Evolutionary conservation across 176 grass and related monocot species (phyloP).

Genomic region (Hordeum vulgare): DNA sequence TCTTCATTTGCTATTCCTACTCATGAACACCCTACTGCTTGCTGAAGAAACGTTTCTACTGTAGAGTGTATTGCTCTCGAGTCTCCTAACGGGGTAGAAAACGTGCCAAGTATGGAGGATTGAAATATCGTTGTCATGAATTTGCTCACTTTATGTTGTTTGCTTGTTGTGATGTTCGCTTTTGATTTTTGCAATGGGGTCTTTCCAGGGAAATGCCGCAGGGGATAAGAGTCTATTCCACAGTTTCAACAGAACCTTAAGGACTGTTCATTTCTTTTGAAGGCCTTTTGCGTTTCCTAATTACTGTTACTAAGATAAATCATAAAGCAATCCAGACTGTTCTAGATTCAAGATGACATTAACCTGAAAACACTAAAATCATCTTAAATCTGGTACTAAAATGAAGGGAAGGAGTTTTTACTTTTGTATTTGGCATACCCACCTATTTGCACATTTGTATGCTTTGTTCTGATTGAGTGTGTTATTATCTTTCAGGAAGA

Average conservation of each 20-base stretch:
- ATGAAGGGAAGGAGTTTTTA: neutral
- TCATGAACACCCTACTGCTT: neutral
- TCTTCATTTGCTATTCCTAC: neutral
- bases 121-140: neutral
- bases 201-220: neutral
- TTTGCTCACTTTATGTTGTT: neutral
- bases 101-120: neutral
- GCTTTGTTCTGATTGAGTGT: constrained; percentile 1
- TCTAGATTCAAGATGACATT: neutral
- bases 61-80: neutral
- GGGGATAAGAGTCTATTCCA: neutral
- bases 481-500: constrained; percentile 59
- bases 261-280: neutral
- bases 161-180: neutral
- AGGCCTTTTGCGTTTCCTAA: neutral
- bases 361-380: neutral
- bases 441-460: neutral
- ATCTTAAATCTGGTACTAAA: neutral
- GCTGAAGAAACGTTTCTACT: neutral
- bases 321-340: neutral
- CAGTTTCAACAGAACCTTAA: neutral
- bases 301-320: neutral
- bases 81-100: neutral
- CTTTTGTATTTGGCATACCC: neutral
- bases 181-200: neutral